These are phyloP conservation scores for Boletus reticuloceps DNA, from an alignment of 768 basidiomycete species.

Conservation along the genomic window DNA sequence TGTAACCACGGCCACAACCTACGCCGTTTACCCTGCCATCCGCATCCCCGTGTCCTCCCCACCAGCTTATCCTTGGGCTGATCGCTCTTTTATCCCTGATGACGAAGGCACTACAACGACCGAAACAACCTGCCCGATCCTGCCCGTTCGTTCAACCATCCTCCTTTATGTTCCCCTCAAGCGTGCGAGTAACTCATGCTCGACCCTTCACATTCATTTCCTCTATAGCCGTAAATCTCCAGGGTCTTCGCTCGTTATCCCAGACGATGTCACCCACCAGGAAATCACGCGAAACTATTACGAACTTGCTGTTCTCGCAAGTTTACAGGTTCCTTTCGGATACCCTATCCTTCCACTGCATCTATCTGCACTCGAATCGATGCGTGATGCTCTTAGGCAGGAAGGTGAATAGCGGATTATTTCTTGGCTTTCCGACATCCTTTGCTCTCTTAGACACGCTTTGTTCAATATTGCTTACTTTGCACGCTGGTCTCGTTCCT, in stretches of 20 bases:
- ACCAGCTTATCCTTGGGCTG: slow-evolving; percentile 26
- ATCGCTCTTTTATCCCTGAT: slow-evolving; percentile 35
- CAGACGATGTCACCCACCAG: slow-evolving; percentile 34
- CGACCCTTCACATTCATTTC: slow-evolving; percentile 61
- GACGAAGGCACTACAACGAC: slow-evolving; percentile 17
- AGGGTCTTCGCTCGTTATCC: slow-evolving; percentile 35
- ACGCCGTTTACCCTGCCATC: slow-evolving; percentile 44
- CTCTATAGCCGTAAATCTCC: slow-evolving; percentile 48
- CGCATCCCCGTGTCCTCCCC: slow-evolving; percentile 43
- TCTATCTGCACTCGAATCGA: not conserved
- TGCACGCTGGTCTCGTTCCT: too few relatives aligned
- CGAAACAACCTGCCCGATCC: slow-evolving; percentile 39
- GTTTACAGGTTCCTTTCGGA: slow-evolving; percentile 39
- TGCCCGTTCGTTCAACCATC: slow-evolving; percentile 56
- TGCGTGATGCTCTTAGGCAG: not conserved
- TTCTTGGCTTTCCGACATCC: too few relatives aligned
- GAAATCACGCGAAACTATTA: slow-evolving; percentile 71
- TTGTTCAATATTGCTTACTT: too few relatives aligned
- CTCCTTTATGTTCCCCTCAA: slow-evolving; percentile 54
- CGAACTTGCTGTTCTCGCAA: slow-evolving; percentile 63
- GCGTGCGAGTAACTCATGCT: slow-evolving; percentile 36
- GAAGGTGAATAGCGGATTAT: too few relatives aligned
- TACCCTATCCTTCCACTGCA: slow-evolving; percentile 47
- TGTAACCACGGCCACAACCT: slow-evolving; percentile 41
- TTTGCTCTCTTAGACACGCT: too few relatives aligned